Evolutionary conservation across 805 yeast species (phyloP).

Genomic region (Isabelozyma pseudorhagii): DNA sequence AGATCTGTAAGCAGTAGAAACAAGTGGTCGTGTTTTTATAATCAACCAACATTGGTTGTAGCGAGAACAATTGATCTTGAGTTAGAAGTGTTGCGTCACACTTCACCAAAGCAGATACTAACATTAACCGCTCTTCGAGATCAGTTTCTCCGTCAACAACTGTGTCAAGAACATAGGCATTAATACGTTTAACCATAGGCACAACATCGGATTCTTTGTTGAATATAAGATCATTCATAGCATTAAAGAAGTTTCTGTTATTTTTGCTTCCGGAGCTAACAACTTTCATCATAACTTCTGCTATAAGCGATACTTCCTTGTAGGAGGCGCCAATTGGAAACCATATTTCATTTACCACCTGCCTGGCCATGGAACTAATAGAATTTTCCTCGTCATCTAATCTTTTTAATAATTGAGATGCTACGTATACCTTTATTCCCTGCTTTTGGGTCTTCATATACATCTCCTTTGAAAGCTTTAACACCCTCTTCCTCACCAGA

Average conservation of each 20-base stretch:
- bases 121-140: constrained; percentile 38
- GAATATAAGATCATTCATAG: constrained; percentile 44
- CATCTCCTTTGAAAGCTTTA: constrained; percentile 49
- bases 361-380: constrained; percentile 36
- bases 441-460: constrained; percentile 33
- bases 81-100: constrained; percentile 51
- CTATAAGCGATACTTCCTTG: not conserved
- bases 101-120: constrained; percentile 56
- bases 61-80: constrained; percentile 62
- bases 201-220: constrained; percentile 16
- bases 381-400: constrained; percentile 70
- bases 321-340: constrained; percentile 7
- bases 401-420: constrained; percentile 51
- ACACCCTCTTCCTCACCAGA: constrained; percentile 60
- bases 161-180: constrained; percentile 34
- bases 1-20: constrained; percentile 51
- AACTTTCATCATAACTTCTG: constrained; percentile 38
- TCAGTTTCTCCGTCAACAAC: constrained; percentile 16
- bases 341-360: constrained; percentile 25
- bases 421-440: constrained; percentile 36
- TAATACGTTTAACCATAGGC: constrained; percentile 29
- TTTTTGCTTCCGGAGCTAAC: constrained; percentile 35
- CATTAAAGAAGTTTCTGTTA: constrained; percentile 41
- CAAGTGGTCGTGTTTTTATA: constrained; percentile 41
- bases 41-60: constrained; percentile 63